These are phyloP conservation scores for Excoecaria agallocha DNA, from an alignment of 345 rosid species.

Conservation along the genomic window DNA sequence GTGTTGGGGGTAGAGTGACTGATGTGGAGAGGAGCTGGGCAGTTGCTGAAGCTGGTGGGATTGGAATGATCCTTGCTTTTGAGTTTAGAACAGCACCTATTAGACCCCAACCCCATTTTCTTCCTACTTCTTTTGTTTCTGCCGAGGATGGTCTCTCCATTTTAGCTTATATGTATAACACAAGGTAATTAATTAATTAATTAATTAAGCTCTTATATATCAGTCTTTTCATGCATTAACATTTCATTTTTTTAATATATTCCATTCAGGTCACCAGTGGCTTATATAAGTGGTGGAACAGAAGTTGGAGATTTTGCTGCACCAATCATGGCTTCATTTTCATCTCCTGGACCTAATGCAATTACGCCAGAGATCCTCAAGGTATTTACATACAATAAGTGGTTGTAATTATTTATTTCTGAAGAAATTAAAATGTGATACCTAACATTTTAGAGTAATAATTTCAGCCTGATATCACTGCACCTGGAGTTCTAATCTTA, in stretches of 20 bases:
- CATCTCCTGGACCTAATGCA: constrained; percentile 25
- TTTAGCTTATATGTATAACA: constrained; percentile 11
- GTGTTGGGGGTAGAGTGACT: neutral
- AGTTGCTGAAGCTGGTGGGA: constrained; percentile 18
- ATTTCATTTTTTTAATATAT: neutral
- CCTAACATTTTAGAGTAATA: neutral
- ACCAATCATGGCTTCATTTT: constrained; percentile 22
- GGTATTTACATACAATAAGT: constrained; percentile 1
- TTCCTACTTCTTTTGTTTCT: constrained; percentile 16
- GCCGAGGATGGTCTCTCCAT: constrained; percentile 11
- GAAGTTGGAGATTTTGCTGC: constrained; percentile 16
- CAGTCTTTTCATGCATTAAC: no score
- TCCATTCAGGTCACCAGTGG: constrained; percentile 13
- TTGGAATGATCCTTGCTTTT: constrained; percentile 20
- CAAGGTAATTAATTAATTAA: neutral
- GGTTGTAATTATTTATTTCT: neutral
- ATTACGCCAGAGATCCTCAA: constrained; percentile 21
- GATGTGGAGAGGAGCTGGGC: constrained; percentile 2
- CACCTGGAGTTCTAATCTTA: constrained; percentile 81
- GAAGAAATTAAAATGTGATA: neutral
- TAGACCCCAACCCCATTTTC: neutral
- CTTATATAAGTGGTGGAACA: constrained; percentile 23
- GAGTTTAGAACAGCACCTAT: no score
- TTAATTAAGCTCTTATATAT: no score
- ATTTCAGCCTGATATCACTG: constrained; percentile 71